Conservation (phyloP, 2,329 filamentous ascomycete species). For the Penicillium sp. region DNA sequence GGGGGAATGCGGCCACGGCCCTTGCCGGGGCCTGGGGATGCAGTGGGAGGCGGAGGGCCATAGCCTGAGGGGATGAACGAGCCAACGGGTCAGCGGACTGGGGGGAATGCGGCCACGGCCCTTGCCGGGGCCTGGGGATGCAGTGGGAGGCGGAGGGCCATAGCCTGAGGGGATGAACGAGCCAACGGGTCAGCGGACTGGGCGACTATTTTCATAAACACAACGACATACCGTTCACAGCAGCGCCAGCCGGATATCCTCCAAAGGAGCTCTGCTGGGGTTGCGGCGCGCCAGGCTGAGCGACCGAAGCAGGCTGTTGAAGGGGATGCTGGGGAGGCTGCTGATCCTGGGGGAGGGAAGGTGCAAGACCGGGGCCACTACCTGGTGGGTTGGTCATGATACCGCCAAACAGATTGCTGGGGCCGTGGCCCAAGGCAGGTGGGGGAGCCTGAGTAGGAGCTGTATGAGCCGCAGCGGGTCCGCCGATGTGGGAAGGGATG, state of each 20-base stretch:
- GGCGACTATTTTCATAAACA: constrained; percentile 21
- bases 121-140: constrained; percentile 81
- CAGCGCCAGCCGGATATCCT: constrained; percentile 63
- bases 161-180: constrained; percentile 56
- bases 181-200: constrained; percentile 52
- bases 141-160: constrained; percentile 74
- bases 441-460: constrained; percentile 82
- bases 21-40: constrained; percentile 80
- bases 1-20: too few species aligned
- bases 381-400: constrained; percentile 92
- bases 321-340: constrained; percentile 58
- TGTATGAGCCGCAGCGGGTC: constrained; percentile 66
- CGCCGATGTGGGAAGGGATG: constrained; percentile 64
- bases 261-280: constrained; percentile 69
- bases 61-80: constrained; percentile 56
- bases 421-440: constrained; percentile 79
- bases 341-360: constrained; percentile 67
- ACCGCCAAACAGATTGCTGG: constrained; percentile 86
- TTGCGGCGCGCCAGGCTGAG: constrained; percentile 63
- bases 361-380: constrained; percentile 78
- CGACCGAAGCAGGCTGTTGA: constrained; percentile 57
- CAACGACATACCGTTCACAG: constrained; percentile 57
- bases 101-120: constrained; percentile 63
- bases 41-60: constrained; percentile 74
- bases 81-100: constrained; percentile 52